Base-by-base conservation (phyloP, 768 basidiomycete species). In the Boletellus ananiceps region DNA sequence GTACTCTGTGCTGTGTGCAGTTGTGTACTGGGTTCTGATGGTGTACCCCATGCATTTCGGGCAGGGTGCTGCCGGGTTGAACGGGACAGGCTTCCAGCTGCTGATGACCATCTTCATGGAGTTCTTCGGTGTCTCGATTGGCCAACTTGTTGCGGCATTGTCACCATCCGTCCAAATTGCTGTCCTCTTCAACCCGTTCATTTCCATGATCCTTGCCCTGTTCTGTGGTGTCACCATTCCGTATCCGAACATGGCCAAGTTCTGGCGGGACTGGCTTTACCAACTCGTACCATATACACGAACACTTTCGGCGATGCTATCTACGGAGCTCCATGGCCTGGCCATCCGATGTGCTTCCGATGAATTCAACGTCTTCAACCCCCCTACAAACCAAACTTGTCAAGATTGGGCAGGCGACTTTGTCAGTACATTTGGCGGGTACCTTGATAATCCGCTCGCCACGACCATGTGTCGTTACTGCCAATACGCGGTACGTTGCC, bases 161-260 rank as follows among this genome's bases (percentile, higher is more conserved):
- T 83, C 83, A 1, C 89, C 91, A 0, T 81, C 83, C 40, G 77
- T 93, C 44, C 82, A 86, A 61, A 80, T 88, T 34, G 88, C 88
- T 9, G 86, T 86, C 6, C 69, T 92, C 47, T 85, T 84, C 71
- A 91, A 88, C 64, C 89, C 90, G 2, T 85, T 88, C 74, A 52
- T 90, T 41, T 71, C 76, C 37, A 64, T 84, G 29, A 71, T 85
- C 34, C 77, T 90, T 44, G 68, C 78, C 4, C 76, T 82, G 14
- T 91, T 91, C 78, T 88, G 86, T 57, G 90, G 90, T 61, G 86
- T 90, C 14, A 84, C 85, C 1, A 80, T 90, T 47, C 87, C 86
- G 0, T 84, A 77, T 49, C 78, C 82, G 0, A 75, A 74, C 4
- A 66, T 90, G 64, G 74, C 75, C 9, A 61, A 64, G 25, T 89